A percentile compares a stretch with the other conserved stretches of the same genome.
Evolutionary conservation across 441 rosid species (phyloP).

Genomic region (Jatropha multifida): DNA sequence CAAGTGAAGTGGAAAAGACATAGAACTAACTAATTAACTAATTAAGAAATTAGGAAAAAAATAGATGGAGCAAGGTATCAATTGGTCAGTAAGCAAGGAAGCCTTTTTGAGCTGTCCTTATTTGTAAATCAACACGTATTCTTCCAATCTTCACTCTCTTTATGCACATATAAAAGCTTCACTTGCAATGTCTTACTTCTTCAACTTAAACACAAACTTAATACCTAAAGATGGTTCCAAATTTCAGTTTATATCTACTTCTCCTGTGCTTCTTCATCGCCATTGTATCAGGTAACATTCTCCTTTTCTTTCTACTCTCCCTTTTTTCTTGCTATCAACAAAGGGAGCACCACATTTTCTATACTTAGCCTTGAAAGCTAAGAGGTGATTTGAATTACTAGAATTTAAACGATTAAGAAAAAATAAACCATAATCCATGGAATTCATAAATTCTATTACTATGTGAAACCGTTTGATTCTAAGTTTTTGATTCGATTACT

Average conservation of each 20-base stretch:
- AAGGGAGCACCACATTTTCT: no score
- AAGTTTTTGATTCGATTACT: no score
- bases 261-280: conserved; percentile 24
- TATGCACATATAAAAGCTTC: conserved; percentile 8
- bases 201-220: neutral
- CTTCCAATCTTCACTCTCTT: conserved; percentile 15
- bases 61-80: conserved; percentile 40
- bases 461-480: no score
- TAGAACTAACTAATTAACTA: neutral
- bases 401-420: no score
- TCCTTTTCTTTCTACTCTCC: neutral
- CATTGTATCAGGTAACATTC: conserved; percentile 39
- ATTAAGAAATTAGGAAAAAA: neutral
- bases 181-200: neutral
- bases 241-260: conserved; percentile 9
- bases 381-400: no score
- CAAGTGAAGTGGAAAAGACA: neutral
- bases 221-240: conserved; percentile 28
- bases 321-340: neutral
- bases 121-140: conserved; percentile 40
- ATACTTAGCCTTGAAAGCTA: no score
- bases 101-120: conserved; percentile 23
- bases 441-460: no score
- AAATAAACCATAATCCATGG: no score
- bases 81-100: conserved; percentile 41